A percentile compares a stretch with the other conserved stretches of the same genome.
Conservation (phyloP, 2,329 filamentous ascomycete genomes). For the Lojkania enalia region DNA sequence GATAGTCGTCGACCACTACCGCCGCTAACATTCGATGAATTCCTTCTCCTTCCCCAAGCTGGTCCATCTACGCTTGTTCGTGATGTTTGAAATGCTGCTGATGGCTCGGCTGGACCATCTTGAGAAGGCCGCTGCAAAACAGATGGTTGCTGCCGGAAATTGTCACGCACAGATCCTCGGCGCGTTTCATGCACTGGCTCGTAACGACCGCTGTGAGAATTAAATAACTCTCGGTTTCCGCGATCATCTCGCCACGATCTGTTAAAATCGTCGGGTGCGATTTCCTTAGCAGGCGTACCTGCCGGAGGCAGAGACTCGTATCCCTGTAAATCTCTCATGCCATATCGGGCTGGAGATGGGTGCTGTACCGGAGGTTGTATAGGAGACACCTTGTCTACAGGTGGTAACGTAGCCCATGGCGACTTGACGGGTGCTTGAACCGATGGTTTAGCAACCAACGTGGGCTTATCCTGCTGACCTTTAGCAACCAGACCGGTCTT, state of each 20-base stretch:
- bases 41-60: constrained; percentile 73
- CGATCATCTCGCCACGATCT: constrained; percentile 78
- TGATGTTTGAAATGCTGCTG: constrained; percentile 81
- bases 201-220: constrained; percentile 92
- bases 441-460: constrained; percentile 72
- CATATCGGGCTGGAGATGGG: constrained; percentile 52
- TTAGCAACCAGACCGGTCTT: constrained; percentile 65
- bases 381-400: constrained; percentile 77
- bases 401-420: constrained; percentile 86
- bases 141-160: constrained; percentile 75
- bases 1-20: constrained; percentile 73
- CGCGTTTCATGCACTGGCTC: constrained; percentile 81
- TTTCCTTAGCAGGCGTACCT: constrained; percentile 69
- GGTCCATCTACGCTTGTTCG: constrained; percentile 66
- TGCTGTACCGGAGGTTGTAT: constrained; percentile 58
- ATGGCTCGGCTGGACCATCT: constrained; percentile 75
- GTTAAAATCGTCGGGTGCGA: constrained; percentile 91
- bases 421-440: constrained; percentile 77
- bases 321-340: constrained; percentile 59
- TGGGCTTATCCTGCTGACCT: constrained; percentile 69
- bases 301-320: constrained; percentile 59
- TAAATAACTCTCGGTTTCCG: constrained; percentile 78
- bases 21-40: constrained; percentile 89
- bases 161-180: constrained; percentile 67
- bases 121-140: constrained; percentile 74